Conservation (phyloP, 2,329 filamentous ascomycete genomes). For the Colletotrichum sublineola region DNA sequence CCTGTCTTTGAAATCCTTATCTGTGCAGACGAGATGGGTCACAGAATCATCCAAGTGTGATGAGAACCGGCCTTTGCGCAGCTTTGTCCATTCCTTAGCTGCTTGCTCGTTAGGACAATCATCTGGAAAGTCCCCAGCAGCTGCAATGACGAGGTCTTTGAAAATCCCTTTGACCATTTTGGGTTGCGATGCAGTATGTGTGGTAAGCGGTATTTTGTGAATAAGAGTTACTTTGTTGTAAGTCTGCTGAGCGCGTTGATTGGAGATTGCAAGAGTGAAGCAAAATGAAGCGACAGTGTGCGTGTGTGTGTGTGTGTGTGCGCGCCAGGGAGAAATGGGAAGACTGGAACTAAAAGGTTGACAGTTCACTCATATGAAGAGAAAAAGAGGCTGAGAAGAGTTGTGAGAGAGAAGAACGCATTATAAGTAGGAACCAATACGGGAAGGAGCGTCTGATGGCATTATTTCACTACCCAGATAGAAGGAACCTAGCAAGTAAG, state of each 20-base stretch:
- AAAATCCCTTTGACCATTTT: slow-evolving; percentile 59
- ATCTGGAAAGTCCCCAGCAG: slow-evolving; percentile 66
- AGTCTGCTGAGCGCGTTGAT: not conserved
- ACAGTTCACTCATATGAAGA: not conserved
- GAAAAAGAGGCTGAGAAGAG: not conserved
- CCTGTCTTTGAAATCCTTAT: slow-evolving; percentile 67
- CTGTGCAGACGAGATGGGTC: slow-evolving; percentile 80
- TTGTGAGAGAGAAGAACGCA: not conserved
- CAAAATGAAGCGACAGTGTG: not conserved
- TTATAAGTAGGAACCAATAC: not conserved
- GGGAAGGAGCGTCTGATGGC: not conserved
- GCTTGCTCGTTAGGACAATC: slow-evolving; percentile 56
- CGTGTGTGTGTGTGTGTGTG: not conserved
- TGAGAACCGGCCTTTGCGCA: slow-evolving; percentile 71
- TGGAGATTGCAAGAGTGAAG: not conserved
- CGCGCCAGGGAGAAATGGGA: not conserved
- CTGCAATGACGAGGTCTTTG: slow-evolving; percentile 65
- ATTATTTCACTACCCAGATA: not conserved
- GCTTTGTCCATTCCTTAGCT: slow-evolving; percentile 73
- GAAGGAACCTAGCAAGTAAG: not conserved
- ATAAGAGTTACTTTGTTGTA: not conserved
- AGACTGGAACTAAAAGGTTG: not conserved
- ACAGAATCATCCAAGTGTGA: slow-evolving; percentile 64
- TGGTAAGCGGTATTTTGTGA: not conserved
- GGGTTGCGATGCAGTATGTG: not conserved